Evolutionary conservation across 148 eudicot species (phyloP).

Genomic region (Salicornia ramosissima): DNA sequence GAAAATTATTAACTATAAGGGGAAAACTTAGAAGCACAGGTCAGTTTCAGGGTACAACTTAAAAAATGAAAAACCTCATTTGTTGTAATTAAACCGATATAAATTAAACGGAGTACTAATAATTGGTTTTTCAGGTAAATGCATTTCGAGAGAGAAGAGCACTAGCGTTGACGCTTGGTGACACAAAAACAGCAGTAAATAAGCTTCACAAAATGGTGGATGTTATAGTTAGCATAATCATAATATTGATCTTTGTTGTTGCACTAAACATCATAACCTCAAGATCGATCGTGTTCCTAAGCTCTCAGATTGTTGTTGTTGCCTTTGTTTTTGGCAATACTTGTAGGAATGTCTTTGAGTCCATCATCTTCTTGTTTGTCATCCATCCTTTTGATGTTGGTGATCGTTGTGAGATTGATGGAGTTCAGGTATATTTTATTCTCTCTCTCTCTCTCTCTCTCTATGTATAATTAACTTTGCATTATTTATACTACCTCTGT

Average conservation of each 20-base stretch:
- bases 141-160: constrained; percentile 79
- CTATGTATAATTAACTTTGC: too few species aligned
- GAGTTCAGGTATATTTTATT: constrained; percentile 52
- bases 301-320: constrained; percentile 72
- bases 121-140: constrained; percentile 36
- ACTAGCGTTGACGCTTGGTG: constrained; percentile 68
- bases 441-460: too few species aligned
- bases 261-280: constrained; percentile 46
- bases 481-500: too few species aligned
- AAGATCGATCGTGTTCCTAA: constrained; percentile 42
- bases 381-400: constrained; percentile 84
- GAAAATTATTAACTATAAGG: too few species aligned
- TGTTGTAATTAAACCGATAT: too few species aligned
- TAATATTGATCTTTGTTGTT: constrained; percentile 32
- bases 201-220: constrained; percentile 76
- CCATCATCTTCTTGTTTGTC: constrained; percentile 70
- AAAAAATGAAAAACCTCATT: too few species aligned
- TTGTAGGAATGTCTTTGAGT: constrained; percentile 70
- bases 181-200: constrained; percentile 82
- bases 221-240: constrained; percentile 45
- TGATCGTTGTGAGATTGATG: constrained; percentile 79
- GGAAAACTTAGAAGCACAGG: too few species aligned
- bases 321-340: constrained; percentile 79
- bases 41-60: too few species aligned
- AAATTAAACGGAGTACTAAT: too few species aligned